phyloP scores from a whole-genome alignment of 1,284 basidiomycete species.

The Ustilago tritici region DNA sequence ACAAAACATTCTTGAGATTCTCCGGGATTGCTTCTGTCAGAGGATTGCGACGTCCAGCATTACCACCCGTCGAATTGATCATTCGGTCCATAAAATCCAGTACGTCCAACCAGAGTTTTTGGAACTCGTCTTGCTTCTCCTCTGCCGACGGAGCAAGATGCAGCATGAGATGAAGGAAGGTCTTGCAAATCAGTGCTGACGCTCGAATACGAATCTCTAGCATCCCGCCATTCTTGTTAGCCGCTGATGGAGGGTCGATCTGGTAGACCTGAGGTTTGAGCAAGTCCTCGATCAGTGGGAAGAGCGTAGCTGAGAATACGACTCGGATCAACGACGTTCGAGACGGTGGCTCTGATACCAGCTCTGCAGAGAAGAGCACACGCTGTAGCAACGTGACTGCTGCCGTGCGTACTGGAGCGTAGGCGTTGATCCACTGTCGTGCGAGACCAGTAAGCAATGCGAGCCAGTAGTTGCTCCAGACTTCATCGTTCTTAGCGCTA shows the following conservation, averaged over 20 bases:
- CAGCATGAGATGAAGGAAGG: constrained; percentile 91
- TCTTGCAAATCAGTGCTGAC: constrained; percentile 89
- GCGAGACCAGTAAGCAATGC: constrained; percentile 83
- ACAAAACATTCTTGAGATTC: constrained; percentile 93
- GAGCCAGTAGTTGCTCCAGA: constrained; percentile 84
- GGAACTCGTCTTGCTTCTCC: constrained; percentile 74
- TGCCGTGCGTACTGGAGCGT: constrained; percentile 84
- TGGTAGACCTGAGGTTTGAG: constrained; percentile 84
- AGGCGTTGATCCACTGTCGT: constrained; percentile 86
- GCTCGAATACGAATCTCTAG: constrained; percentile 88
- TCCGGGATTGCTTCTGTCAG: constrained; percentile 90
- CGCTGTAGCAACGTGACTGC: constrained; percentile 89
- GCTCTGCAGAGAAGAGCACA: constrained; percentile 75
- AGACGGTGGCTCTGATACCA: constrained; percentile 70
- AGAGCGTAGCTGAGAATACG: constrained; percentile 89
- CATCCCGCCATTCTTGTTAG: constrained; percentile 74
- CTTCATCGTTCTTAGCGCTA: constrained; percentile 70
- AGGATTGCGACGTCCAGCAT: constrained; percentile 36
- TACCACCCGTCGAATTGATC: constrained; percentile 76
- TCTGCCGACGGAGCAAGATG: constrained; percentile 1
- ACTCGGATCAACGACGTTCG: constrained; percentile 73
- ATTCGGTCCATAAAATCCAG: constrained; percentile 88
- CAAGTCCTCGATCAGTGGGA: constrained; percentile 91
- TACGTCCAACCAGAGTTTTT: constrained; percentile 88
- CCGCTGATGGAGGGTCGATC: constrained; percentile 76